Base-by-base conservation (phyloP, 345 rosid genomes). In the Pseudoturritis turrita region DNA sequence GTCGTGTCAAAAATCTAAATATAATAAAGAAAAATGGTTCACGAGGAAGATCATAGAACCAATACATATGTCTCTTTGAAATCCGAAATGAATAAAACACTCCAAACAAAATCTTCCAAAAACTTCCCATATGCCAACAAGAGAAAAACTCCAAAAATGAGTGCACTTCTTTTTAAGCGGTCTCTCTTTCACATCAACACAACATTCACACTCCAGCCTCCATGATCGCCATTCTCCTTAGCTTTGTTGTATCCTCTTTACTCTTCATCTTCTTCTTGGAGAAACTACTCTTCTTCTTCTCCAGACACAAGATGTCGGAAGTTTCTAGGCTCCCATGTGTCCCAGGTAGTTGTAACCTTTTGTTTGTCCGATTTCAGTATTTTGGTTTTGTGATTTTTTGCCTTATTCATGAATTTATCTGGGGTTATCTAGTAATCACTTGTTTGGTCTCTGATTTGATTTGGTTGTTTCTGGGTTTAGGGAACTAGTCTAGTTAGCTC, bases 241-340 rank as follows among this genome's bases (percentile, higher is more conserved):
- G 77, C 65, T 77, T 78, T 62, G 77, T 65, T 46, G 9, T 80
- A 47, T 79, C 85, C 56, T 64, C 80, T 14, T 45, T 88, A 21
- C 10, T 84, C 66, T 70, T 85, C 78, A 41, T 78, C 23, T 12
- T 78, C 76, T 64, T 82, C 62, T 25, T 79, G 29, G 77, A 65
- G 63, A 82, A 65, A 47, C 53, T 79, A 28, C 26, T 69, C 46
- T 50, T 71, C 26, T 39, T 63, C 54, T 39, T 63, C 58, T 65
- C 73, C 35, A 37, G 59, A 35, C 75, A 53, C 40, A 81, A 43
- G 55, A 86, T 81, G 73, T 40, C 75, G 31, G 73, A 71, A 50
- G 50, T 73, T 28, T 19, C 83, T 36, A 41, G 4, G 2, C 89
- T 89, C 41, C 94, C 89, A 35, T 54, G 78, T 46, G 82, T 86